Evolutionary conservation across 2,329 filamentous ascomycete genomes (phyloP), one percentile per base, ranked within the genome.

Genomic region (Elsinoe fawcettii): DNA sequence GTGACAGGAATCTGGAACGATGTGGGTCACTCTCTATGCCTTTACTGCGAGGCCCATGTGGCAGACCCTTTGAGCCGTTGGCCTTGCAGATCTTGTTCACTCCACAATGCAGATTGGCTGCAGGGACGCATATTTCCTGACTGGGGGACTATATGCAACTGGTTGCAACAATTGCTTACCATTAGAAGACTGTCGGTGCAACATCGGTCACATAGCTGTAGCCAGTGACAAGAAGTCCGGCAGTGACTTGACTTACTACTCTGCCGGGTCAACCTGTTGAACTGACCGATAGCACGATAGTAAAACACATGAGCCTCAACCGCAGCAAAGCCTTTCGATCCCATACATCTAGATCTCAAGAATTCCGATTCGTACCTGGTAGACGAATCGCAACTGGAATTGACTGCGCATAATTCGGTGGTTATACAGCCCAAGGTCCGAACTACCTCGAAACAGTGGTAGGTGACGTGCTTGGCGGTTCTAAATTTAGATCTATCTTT

Each of bases 401-500:
- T 20, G 41, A 46, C 41, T 46, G 22, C 41, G 41, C 23, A 34
- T 51, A 23, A 34, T n/a, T 32, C 9, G 25, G 16, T 51, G 14
- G 22, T 25, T 46, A 46, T 46, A 46, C 22, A 46, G 41, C 41
- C 41, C 5, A 43, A 18, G 39, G 39, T 23, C 39, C 39, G 23
- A 27, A 27, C 20, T 51, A 36, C n/a, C 14, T 51, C 27, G 11
- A 36, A 32, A 23, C n/a, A 53, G 30, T 37, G 49, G 49, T 53
- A 51, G 39, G 27, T 53, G 30, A 39, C 32, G 30, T 37, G 11
- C 49, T 53, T 53, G 49, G 49, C 49, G 32, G 23, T 18, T 53
- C 30, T 37, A 53, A 53, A 39, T 53, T 25, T 51, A 51, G 46
- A 23, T 36, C 49, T 39, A 53, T 53, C 39, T 39, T 53, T 53